Conservation (phyloP, 306 rosid species). For the Sindora glabra region DNA sequence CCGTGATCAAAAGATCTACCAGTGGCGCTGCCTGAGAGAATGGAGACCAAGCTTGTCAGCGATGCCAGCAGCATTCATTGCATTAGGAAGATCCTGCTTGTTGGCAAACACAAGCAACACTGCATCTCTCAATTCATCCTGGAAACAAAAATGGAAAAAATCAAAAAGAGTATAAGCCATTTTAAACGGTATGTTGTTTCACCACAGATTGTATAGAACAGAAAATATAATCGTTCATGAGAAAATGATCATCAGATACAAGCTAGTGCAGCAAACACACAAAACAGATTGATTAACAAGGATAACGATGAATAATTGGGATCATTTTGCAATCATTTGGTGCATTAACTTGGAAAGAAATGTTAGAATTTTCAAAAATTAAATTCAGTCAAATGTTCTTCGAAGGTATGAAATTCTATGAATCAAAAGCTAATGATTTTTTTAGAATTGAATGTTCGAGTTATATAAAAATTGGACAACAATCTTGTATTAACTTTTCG, state of each 20-base stretch:
- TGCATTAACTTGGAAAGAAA: too few species aligned
- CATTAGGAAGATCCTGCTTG: conserved; percentile 99
- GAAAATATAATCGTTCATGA: background rate
- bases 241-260: too few species aligned
- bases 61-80: conserved; percentile 99
- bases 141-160: too few species aligned
- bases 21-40: conserved; percentile 98
- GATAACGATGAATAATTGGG: too few species aligned
- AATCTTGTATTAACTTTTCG: too few species aligned
- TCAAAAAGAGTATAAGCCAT: background rate
- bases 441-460: too few species aligned
- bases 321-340: too few species aligned
- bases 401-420: too few species aligned
- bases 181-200: background rate
- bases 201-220: background rate
- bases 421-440: too few species aligned
- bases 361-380: too few species aligned
- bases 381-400: too few species aligned
- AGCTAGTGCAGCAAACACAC: background rate
- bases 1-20: conserved; percentile 36
- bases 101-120: conserved; percentile 97
- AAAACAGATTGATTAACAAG: background rate
- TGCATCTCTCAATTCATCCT: conserved; percentile 99
- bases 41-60: conserved; percentile 99
- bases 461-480: too few species aligned